Evolutionary conservation across 2,329 filamentous ascomycete genomes (phyloP).

Genomic region (Colletotrichum sp.): DNA sequence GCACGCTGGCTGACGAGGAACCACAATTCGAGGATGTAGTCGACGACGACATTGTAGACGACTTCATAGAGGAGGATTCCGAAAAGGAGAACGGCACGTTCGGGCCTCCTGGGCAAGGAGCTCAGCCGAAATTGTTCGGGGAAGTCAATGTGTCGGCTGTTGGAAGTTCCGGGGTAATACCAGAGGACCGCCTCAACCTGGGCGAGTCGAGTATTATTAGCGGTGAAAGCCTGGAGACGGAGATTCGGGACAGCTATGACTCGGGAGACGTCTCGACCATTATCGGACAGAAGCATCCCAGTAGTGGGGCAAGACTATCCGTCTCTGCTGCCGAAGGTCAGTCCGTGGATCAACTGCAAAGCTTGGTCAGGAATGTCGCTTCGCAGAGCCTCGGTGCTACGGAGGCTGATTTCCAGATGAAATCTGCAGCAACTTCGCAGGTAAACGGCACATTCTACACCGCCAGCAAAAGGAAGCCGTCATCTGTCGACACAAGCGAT

Average conservation of each 20-base stretch:
- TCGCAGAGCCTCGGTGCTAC: conserved; percentile 62
- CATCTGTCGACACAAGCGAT: conserved; percentile 53
- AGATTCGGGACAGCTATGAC: conserved; percentile 52
- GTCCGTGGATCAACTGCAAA: conserved; percentile 55
- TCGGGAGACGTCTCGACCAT: conserved; percentile 41
- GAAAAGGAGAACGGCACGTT: conserved; percentile 82
- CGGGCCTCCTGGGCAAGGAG: conserved; percentile 47
- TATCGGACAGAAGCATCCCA: neutral
- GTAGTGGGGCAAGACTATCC: conserved; percentile 19
- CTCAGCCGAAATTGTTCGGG: conserved; percentile 52
- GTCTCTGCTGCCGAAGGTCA: conserved; percentile 36
- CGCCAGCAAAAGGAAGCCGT: conserved; percentile 61
- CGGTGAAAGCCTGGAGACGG: conserved; percentile 43
- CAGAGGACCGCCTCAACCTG: conserved; percentile 53
- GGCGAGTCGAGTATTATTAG: conserved; percentile 26
- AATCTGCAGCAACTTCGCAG: conserved; percentile 22
- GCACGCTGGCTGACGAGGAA: conserved; percentile 19
- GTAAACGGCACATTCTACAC: conserved; percentile 39
- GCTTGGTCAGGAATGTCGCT: conserved; percentile 54
- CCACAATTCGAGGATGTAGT: conserved; percentile 32
- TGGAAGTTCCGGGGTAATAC: conserved; percentile 57
- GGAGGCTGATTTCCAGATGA: conserved; percentile 36
- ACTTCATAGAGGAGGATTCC: conserved; percentile 67
- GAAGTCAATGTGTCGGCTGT: conserved; percentile 60
- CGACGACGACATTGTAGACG: conserved; percentile 45